These are phyloP conservation scores for Eimeria falciformis DNA, from an alignment of 169 alveolate species.

Conservation along the genomic window DNA sequence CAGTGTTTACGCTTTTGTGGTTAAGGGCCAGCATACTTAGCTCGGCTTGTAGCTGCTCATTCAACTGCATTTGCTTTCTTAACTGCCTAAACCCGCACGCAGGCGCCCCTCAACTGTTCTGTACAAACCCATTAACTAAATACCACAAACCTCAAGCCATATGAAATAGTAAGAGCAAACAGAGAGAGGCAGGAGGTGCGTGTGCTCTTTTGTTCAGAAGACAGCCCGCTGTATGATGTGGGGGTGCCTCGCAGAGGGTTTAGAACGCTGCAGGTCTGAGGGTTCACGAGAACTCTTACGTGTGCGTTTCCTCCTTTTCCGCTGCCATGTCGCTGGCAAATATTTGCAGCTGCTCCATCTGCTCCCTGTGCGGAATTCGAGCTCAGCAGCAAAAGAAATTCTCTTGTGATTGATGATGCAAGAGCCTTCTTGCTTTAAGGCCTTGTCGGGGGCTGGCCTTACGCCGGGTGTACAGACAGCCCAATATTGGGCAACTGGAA, in stretches of 20 bases:
- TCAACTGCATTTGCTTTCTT: background rate
- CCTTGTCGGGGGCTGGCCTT: too few relatives aligned
- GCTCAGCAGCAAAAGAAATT: background rate
- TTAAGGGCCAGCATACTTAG: background rate
- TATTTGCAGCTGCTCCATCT: slow-evolving; percentile 6
- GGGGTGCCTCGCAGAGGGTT: background rate
- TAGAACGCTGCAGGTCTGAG: background rate
- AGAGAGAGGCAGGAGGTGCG: too few relatives aligned
- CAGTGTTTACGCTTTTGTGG: too few relatives aligned
- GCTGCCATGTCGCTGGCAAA: background rate
- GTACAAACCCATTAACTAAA: background rate
- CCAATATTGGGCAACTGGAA: too few relatives aligned
- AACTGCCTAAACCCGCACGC: background rate
- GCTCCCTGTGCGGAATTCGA: background rate
- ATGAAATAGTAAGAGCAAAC: background rate
- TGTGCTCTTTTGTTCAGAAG: too few relatives aligned
- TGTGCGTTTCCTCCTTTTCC: slow-evolving; percentile 11
- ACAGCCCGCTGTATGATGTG: too few relatives aligned
- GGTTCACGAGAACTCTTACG: background rate
- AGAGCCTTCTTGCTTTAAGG: too few relatives aligned
- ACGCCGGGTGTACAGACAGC: too few relatives aligned
- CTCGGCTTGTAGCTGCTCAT: slow-evolving; percentile 7
- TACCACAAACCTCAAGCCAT: slow-evolving; percentile 8
- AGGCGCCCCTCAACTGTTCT: too few relatives aligned
- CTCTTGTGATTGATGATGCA: too few relatives aligned